Base-by-base conservation (phyloP, 2,329 filamentous ascomycete species). In the Penicillium hordei region DNA sequence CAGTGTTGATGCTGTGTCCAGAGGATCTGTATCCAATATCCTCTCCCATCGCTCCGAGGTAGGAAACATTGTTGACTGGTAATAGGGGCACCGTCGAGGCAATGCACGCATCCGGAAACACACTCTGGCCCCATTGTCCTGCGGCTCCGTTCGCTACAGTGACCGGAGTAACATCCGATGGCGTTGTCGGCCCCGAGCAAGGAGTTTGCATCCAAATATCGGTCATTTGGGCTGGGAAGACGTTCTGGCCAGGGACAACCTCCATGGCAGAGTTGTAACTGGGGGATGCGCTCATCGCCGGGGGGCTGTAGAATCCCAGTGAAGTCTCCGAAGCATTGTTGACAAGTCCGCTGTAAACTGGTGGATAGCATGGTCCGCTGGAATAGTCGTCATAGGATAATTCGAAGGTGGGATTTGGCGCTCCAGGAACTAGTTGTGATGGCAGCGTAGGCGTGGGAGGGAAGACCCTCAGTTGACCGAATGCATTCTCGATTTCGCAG, bases 201-300 rank as follows among this genome's bases (percentile, higher is more conserved):
- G 69, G 63, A 2, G 63, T 69, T 17, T 65, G 59, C 36, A 66
- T 57, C 72, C 71, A 74, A n/a, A 61, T 52, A 4, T 52, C 56
- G 36, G 62, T 43, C 25, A 60, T n/a, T 9, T 68, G 63, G n/a
- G 44, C 46, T 15, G 58, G 46, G 31, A 65, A 64, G 29, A 54
- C 42, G 43, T 60, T 56, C 5, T 59, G 57, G 25, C 46, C 48
- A 7, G 54, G 34, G 13, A 55, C 55, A 33, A 62, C 33, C 1
- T 68, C 68, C 40, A 70, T 54, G 1, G 53, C 46, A 4, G 66
- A 52, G 19, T 64, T 64, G 52, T 71, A 72, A 38, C 64, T 67
- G 3, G 68, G 61, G 3, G 69, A 63, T n/a, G 64, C 51, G 40
- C 57, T 65, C 57, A 70, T 60, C 1, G 56, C 51, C 25, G 67